Base-by-base conservation (phyloP, 208 protist species). In the Leptomonas seymouri region DNA sequence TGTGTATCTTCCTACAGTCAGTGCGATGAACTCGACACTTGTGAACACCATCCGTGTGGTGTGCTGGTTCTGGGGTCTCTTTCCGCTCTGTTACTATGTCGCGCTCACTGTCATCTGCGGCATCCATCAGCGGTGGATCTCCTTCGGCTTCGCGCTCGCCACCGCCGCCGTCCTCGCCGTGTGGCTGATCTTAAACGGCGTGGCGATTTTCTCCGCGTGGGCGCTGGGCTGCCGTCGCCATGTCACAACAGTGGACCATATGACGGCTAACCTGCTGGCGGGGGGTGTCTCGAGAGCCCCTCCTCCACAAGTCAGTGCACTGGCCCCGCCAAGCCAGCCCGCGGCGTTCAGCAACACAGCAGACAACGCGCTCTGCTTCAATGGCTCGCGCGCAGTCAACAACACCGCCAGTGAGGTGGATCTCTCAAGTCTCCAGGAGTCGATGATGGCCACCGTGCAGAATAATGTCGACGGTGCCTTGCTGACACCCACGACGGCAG, bases 61-160 rank as follows among this genome's bases (percentile, higher is more conserved):
- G 46, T 28, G 65, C 36, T 81, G 67, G 60, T 63, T 76, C 39
- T 44, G 59, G 60, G 66, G 69, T 8, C 34, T 76, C 11, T 20
- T 82, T 6, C 69, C 83, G 0, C 55, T 70, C n/a, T 45, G 27
- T 1, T 90, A 86, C 61, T 82, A 81, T 62, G n/a, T 82, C 18
- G 67, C 74, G 27, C 46, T 90, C 46, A 60, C 59, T 1, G 54
- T 86, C 2, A 67, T 81, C 8, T 75, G 61, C 23, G 67, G 71
- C 16, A 34, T 74, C 6, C 53, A 78, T n/a, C 53, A 58, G 31
- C 55, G 53, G 11, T 87, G 82, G 85, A 54, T 79, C 8, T 56
- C 73, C 15, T 74, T 79, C 48, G 51, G 46, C 18, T 60, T 84
- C n/a, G 50, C 82, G 9, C 7, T 76, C 14, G 65, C 57, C 18